Evolutionary conservation across 176 grass and related monocot genomes (phyloP), one percentile per base, ranked within the genome.

Genomic region (Lolium perenne): DNA sequence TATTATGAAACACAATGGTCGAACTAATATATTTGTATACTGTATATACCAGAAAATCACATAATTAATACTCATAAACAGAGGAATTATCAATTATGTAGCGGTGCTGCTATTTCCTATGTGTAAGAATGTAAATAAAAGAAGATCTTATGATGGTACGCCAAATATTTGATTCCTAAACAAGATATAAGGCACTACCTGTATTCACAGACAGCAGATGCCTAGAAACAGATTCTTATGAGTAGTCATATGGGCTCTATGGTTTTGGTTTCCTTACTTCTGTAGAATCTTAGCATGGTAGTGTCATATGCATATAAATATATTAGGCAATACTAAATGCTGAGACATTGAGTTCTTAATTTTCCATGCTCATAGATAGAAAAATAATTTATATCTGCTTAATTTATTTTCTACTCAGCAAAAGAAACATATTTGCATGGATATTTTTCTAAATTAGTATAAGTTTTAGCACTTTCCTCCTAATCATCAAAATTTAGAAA

Each of bases 401-500:
- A 26, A 51, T 35, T 67, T 67, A 49, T 80, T 66, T 80, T 80
- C 22, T 80, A 65, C 45, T 49, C 22, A 50, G 43, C 3, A 16
- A 32, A 5, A 13, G 40, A 21, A 6, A 1, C 9, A n/a, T 58
- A 18, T 16, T 20, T 40, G 53, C 75, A 41, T 40, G 15, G 48
- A 76, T 5, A 21, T 58, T n/a, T 49, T 38, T 32, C 54, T 57
- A 9, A n/a, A n/a, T 57, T 57, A 18, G 26, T 57, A 57, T 35
- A 57, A 38, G 17, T 20, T 77, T 38, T 12, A 38, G 29, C 15
- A 58, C 17, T 41, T 77, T 78, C 54, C 18, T 22, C 76, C 53
- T 60, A 22, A 59, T 14, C 53, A 78, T 74, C 5, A 26, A 17
- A 25, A 38, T 40, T 15, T 9, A 48, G 47, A 53, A 51, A 18